Evolutionary conservation across 2,329 filamentous ascomycete species (phyloP).

Genomic region (Claviceps arundinis): DNA sequence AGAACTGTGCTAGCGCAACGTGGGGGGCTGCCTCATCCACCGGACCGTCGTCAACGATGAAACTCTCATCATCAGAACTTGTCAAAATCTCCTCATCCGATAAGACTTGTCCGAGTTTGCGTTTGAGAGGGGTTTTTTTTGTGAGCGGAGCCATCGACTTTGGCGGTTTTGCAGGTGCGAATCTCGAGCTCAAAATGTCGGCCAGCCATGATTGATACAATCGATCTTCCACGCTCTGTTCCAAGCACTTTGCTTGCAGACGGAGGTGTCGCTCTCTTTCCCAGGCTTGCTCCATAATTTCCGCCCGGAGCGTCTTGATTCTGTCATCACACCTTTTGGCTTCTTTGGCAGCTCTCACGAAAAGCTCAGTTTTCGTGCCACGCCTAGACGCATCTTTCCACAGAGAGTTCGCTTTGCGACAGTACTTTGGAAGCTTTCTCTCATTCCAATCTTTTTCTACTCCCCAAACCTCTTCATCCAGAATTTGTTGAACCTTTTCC

Average conservation of each 20-base stretch:
- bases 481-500: conserved; percentile 35
- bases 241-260: conserved; percentile 43
- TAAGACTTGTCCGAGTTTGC: conserved; percentile 20
- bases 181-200: conserved; percentile 28
- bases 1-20: neutral
- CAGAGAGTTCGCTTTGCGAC: conserved; percentile 41
- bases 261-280: conserved; percentile 36
- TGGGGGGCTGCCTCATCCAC: neutral
- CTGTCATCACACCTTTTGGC: conserved; percentile 34
- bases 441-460: conserved; percentile 43
- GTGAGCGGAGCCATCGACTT: conserved; percentile 17
- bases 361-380: conserved; percentile 22
- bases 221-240: conserved; percentile 50
- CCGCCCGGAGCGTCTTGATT: conserved; percentile 39
- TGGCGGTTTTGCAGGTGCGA: conserved; percentile 25
- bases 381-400: conserved; percentile 45
- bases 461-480: conserved; percentile 39
- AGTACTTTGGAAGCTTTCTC: conserved; percentile 40
- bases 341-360: conserved; percentile 28
- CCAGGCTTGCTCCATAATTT: conserved; percentile 42
- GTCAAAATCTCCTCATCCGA: conserved; percentile 29
- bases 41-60: conserved; percentile 27
- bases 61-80: conserved; percentile 35
- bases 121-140: conserved; percentile 2
- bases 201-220: conserved; percentile 39